These are phyloP conservation scores for Tetracladium marchalianum DNA, from an alignment of 495 filamentous ascomycete species.

Conservation along the genomic window DNA sequence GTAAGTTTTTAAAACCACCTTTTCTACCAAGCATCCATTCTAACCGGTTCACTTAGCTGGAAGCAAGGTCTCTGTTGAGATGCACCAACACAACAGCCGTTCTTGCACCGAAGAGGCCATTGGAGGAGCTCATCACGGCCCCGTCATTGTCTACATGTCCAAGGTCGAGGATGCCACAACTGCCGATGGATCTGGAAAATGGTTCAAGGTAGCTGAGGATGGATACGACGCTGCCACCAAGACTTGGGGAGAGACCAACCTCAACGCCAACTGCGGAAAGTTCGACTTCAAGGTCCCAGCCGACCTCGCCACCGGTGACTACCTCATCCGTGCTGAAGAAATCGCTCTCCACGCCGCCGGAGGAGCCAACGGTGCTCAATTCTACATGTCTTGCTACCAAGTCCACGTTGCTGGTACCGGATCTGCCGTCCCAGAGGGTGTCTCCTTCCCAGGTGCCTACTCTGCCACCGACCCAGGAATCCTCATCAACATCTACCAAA, in stretches of 20 bases:
- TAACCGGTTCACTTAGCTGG: slow-evolving; percentile 27
- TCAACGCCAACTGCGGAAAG: slow-evolving; percentile 17
- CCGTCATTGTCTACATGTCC: slow-evolving; percentile 41
- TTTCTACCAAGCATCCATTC: too few species aligned
- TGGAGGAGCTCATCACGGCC: slow-evolving; percentile 36
- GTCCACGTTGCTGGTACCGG: slow-evolving; percentile 40
- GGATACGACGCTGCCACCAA: slow-evolving; percentile 7
- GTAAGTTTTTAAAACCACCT: background rate
- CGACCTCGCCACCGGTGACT: slow-evolving; percentile 33
- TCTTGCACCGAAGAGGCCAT: slow-evolving; percentile 35
- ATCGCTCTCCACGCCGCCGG: slow-evolving; percentile 38
- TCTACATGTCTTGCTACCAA: slow-evolving; percentile 40
- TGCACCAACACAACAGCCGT: slow-evolving; percentile 38
- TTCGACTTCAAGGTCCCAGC: slow-evolving; percentile 33
- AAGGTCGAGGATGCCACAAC: slow-evolving; percentile 42
- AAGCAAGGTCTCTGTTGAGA: slow-evolving; percentile 38
- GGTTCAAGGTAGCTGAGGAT: slow-evolving; percentile 13
- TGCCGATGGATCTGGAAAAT: slow-evolving; percentile 20
- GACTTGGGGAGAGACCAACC: slow-evolving; percentile 10
- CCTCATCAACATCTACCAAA: slow-evolving; percentile 43
- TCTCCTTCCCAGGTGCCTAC: slow-evolving; percentile 46
- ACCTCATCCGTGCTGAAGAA: slow-evolving; percentile 42
- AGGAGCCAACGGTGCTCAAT: slow-evolving; percentile 33
- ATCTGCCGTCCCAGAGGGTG: slow-evolving; percentile 31
- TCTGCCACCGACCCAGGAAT: slow-evolving; percentile 40